phyloP scores from a whole-genome alignment of 371 early-diverging fungal species.

The Massospora cicadina region DNA sequence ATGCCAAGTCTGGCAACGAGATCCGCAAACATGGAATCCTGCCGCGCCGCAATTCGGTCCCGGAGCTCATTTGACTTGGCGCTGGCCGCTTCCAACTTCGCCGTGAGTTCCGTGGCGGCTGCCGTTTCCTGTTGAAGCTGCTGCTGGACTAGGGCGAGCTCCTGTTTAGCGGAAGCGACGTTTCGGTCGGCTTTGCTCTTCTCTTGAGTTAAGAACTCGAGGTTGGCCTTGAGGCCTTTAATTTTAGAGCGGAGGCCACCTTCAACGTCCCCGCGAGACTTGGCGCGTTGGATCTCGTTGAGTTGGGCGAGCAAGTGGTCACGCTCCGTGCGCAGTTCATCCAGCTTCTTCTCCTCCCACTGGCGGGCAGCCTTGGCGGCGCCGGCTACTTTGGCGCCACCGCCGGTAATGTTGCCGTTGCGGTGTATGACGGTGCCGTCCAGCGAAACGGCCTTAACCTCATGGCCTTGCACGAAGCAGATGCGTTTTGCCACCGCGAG shows the following conservation, averaged over 20 bases:
- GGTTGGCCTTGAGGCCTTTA: conserved; percentile 34
- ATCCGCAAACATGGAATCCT: conserved; percentile 51
- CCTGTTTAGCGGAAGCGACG: conserved; percentile 23
- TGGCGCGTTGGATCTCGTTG: conserved; percentile 45
- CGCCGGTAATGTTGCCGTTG: conserved; percentile 91
- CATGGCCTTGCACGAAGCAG: conserved; percentile 54
- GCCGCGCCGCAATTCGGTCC: neutral
- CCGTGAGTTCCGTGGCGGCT: neutral
- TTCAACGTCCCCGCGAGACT: conserved; percentile 46
- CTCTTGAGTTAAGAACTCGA: conserved; percentile 18
- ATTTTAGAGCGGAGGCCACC: conserved; percentile 36
- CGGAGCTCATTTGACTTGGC: neutral
- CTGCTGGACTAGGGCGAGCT: conserved; percentile 18
- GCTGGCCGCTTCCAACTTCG: neutral
- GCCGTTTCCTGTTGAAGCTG: conserved; percentile 15
- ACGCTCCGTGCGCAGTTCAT: conserved; percentile 40
- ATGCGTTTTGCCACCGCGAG: conserved; percentile 67
- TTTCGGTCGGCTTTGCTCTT: conserved; percentile 21
- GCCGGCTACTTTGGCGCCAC: conserved; percentile 20
- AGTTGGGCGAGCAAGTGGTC: conserved; percentile 52
- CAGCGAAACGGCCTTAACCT: conserved; percentile 80
- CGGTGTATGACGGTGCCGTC: conserved; percentile 92
- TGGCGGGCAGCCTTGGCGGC: conserved; percentile 27
- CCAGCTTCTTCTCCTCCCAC: conserved; percentile 81
- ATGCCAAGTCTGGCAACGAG: conserved; percentile 59